Base-by-base conservation (phyloP, 169 alveolate genomes). In the Plasmodium malariae region DNA sequence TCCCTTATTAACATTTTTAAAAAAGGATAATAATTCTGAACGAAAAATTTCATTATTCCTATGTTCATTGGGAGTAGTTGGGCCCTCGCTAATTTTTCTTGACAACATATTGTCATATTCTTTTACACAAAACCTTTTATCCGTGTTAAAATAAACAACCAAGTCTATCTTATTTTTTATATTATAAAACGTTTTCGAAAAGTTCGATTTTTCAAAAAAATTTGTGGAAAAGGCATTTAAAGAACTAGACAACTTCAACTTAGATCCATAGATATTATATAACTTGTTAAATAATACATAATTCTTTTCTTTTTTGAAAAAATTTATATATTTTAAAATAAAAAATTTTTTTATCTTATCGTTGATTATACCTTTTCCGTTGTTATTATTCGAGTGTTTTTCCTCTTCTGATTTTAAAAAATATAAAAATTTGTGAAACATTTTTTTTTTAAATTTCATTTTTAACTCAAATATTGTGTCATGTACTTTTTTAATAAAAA, bases 91-190 rank as follows among this genome's bases (percentile, higher is more conserved):
- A 40, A 24, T 19, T 17, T 32, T 30, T 6, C 6, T n/a, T 30
- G 74, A 30, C 3, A 7, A 17, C n/a, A n/a, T n/a, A 34, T 65
- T 65, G 11, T 14, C 26, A 30, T 49, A 7, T 49, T 28, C 26
- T 11, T 21, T 17, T 14, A 12, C 17, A 24, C 3, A 59, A 70
- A 69, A 59, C 11, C 55, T 69, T 26, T 74, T 67, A 59, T 86
- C 51, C 37, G 14, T 70, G 24, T 70, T 86, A 62, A 86, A 57
- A 63, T 70, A 57, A 36, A 86, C 69, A 49, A 70, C 59, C 43
- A 86, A 59, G 28, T 86, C 92, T 0, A 86, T 40, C 30, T 86
- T 86, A 71, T 86, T 86, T 45, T 70, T 86, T 43, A 86, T 32
- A 54, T 86, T 86, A 49, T 70, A 70, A 30, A 49, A 86, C n/a